These are phyloP conservation scores for Camellia sinensis DNA, from an alignment of 148 eudicot genomes.

Conservation along the genomic window DNA sequence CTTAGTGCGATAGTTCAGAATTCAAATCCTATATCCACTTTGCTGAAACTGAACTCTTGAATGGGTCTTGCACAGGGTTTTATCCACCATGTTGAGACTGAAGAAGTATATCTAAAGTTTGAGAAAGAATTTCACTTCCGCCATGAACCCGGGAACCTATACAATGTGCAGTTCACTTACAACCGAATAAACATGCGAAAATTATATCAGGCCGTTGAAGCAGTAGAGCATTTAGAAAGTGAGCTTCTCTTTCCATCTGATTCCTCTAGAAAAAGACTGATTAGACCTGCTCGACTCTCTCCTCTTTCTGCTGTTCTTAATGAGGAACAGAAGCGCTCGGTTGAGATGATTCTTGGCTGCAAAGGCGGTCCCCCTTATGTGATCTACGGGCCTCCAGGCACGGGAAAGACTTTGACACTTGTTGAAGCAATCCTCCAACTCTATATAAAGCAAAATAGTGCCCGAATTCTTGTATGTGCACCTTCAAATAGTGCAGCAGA, in stretches of 20 bases:
- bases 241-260: slow-evolving; percentile 62
- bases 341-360: slow-evolving; percentile 66
- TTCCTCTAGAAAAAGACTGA: slow-evolving; percentile 35
- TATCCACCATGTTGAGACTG: slow-evolving; percentile 89
- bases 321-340: slow-evolving; percentile 63
- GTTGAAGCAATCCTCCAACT: slow-evolving; percentile 80
- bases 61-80: slow-evolving; percentile 56
- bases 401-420: slow-evolving; percentile 90
- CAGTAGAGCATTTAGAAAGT: slow-evolving; percentile 39
- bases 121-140: slow-evolving; percentile 44
- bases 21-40: background rate
- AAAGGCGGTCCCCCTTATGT: slow-evolving; percentile 77
- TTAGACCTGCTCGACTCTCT: slow-evolving; percentile 28
- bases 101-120: slow-evolving; percentile 68
- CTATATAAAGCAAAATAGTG: slow-evolving; percentile 26
- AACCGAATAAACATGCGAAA: slow-evolving; percentile 62
- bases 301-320: slow-evolving; percentile 61
- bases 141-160: slow-evolving; percentile 40
- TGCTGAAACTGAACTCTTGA: background rate
- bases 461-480: slow-evolving; percentile 71
- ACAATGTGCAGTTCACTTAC: slow-evolving; percentile 70
- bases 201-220: slow-evolving; percentile 75
- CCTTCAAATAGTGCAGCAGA: slow-evolving; percentile 96
- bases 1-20: background rate
- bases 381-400: slow-evolving; percentile 95